Evolutionary conservation across 768 basidiomycete species (phyloP).

Genomic region (Podaxis sp.): DNA sequence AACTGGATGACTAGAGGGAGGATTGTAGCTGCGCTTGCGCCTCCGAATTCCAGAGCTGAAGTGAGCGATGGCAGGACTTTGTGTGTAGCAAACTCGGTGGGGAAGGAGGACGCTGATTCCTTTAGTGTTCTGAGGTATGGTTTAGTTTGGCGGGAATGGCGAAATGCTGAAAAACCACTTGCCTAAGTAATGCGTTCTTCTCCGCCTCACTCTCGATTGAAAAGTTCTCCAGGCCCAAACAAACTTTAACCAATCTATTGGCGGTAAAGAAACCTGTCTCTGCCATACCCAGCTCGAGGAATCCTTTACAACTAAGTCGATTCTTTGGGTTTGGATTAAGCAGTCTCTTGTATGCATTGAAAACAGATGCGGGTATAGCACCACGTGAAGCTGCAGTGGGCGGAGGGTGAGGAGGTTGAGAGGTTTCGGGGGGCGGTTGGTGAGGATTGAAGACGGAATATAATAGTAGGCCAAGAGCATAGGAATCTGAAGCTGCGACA

Average conservation of each 20-base stretch:
- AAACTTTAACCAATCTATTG: conserved; percentile 83
- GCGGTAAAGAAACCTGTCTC: conserved; percentile 78
- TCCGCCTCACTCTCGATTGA: conserved; percentile 77
- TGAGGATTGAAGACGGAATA: conserved; percentile 86
- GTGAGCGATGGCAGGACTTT: conserved; percentile 86
- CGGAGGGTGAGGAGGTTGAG: conserved; percentile 70
- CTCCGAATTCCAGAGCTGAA: conserved; percentile 73
- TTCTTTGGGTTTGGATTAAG: conserved; percentile 85
- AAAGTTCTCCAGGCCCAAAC: conserved; percentile 82
- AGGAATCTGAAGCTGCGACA: conserved; percentile 74
- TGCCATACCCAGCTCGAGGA: conserved; percentile 78
- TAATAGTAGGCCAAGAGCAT: conserved; percentile 82
- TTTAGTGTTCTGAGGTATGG: conserved; percentile 57
- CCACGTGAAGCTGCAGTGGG: conserved; percentile 77
- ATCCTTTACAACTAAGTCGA: conserved; percentile 69
- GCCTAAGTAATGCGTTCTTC: conserved; percentile 70
- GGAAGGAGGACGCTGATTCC: conserved; percentile 77
- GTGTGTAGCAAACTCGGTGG: conserved; percentile 78
- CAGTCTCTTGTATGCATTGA: conserved; percentile 80
- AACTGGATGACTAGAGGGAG: conserved; percentile 83
- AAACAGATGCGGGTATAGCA: conserved; percentile 67
- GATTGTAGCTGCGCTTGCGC: conserved; percentile 69
- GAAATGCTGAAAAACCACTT: conserved; percentile 10
- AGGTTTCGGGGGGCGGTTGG: conserved; percentile 63
- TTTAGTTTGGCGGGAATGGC: not conserved